Percentiles rank a stretch among this genome's conserved stretches.
These are phyloP conservation scores for Alternaria sp. DNA, from an alignment of 2,329 filamentous ascomycete species.

Conservation along the genomic window DNA sequence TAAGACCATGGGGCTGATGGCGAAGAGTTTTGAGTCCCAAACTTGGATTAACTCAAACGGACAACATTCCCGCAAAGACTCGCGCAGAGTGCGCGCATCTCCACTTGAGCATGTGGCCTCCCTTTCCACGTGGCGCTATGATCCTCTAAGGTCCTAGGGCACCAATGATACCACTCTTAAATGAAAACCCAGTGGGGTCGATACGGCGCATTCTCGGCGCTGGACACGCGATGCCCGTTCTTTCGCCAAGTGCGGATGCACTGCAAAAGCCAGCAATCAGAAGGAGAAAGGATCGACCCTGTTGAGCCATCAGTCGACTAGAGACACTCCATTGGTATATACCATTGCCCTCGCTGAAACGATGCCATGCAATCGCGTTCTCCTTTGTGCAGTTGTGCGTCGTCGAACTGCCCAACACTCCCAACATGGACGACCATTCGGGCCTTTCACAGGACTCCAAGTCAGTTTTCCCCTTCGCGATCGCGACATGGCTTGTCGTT, in stretches of 20 bases:
- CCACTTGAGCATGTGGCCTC: slow-evolving; percentile 1
- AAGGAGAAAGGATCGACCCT: slow-evolving; percentile 13
- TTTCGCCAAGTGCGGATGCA: slow-evolving; percentile 3
- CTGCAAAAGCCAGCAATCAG: slow-evolving; percentile 7
- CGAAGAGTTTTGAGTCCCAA: not conserved
- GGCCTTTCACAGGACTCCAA: slow-evolving; percentile 17
- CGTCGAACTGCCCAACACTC: slow-evolving; percentile 4
- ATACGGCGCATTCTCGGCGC: slow-evolving; percentile 1
- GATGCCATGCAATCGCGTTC: slow-evolving; percentile 5
- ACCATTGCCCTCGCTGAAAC: slow-evolving; percentile 19
- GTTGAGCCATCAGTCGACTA: slow-evolving; percentile 2
- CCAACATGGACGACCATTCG: slow-evolving; percentile 29
- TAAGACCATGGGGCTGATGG: not conserved
- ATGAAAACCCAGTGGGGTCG: slow-evolving; percentile 1
- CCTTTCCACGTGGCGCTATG: slow-evolving; percentile 13
- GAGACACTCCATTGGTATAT: slow-evolving; percentile 17
- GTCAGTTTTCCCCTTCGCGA: slow-evolving; percentile 23
- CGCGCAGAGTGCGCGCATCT: not conserved
- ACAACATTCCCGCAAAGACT: not conserved
- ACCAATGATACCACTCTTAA: slow-evolving; percentile 3
- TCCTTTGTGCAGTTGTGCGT: slow-evolving; percentile 16
- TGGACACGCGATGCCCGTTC: not conserved
- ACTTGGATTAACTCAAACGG: not conserved
- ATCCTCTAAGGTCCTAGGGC: not conserved
- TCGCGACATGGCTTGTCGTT: slow-evolving; percentile 20